Percentiles rank a stretch among this genome's conserved stretches.
Evolutionary conservation across 2,329 filamentous ascomycete genomes (phyloP).

Genomic region (Diaporthe australafricana): DNA sequence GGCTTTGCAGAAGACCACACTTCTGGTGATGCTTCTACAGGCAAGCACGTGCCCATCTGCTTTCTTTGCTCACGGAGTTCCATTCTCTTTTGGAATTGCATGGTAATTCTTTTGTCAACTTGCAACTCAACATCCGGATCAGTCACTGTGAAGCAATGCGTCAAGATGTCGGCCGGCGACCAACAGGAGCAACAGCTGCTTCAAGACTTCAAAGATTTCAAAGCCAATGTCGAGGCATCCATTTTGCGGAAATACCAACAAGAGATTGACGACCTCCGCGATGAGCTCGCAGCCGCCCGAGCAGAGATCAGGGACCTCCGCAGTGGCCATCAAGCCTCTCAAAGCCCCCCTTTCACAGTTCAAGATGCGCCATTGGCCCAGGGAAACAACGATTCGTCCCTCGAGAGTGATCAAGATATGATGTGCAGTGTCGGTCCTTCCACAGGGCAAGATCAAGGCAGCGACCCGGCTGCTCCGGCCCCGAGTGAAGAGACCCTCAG

Average conservation of each 20-base stretch:
- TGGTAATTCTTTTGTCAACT: too few species aligned
- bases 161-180: not conserved
- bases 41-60: too few species aligned
- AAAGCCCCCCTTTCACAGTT: not conserved
- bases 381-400: not conserved
- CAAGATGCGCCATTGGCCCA: not conserved
- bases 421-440: not conserved
- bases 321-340: not conserved
- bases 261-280: not conserved
- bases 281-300: not conserved
- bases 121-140: not conserved
- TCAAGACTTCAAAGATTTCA: not conserved
- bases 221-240: not conserved
- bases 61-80: too few species aligned
- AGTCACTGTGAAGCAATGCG: not conserved
- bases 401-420: not conserved
- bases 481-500: not conserved
- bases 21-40: too few species aligned
- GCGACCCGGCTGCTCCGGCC: not conserved
- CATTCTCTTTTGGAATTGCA: too few species aligned
- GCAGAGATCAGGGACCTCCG: not conserved
- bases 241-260: not conserved
- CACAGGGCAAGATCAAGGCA: too few species aligned
- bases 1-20: not conserved
- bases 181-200: not conserved